Base-by-base conservation (phyloP, 2,329 filamentous ascomycete genomes). In the Trichoderma lentiforme region DNA sequence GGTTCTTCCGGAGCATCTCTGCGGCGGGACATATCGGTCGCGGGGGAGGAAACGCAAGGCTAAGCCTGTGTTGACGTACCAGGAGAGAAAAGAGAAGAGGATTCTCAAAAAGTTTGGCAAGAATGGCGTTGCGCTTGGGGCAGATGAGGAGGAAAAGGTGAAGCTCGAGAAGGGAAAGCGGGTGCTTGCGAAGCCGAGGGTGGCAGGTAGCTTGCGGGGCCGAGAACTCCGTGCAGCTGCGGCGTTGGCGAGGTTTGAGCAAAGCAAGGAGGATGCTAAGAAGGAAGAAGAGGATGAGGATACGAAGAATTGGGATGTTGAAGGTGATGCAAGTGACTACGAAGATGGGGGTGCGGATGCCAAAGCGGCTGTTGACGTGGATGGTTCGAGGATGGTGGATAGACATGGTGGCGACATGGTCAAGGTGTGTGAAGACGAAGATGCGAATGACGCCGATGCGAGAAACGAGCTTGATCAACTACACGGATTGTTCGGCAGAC, bases 101-200 rank as follows among this genome's bases (percentile, higher is more conserved):
- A 94, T 94, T 60, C 81, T 89, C 75, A 93, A 88, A 81, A 95
- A 93, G 80, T 95, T 96, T 80, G 93, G 93, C 5, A 86, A 84
- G 32, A 90, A 91, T 57, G 93, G 93, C 0, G 83, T 89, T 32
- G 83, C 88, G 0, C 83, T 96, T 1, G 93, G 93, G 0, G 90
- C 89, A 4, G 92, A 95, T 73, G 90, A 91, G 34, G 85, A 85
- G 43, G 81, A 86, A 43, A 91, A 93, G 77, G 83, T 87, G 24
- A 88, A 89, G 77, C 81, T 95, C 15, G 92, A 95, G 79, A 87
- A 87, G 39, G 90, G 91, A 1, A 91, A 88, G 76, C 86, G 85
- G 71, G 84, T 87, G 1, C 85, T 87, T 30, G 88, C 86, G 11
- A 93, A 92, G 73, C 93, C 93, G 0, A 86, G 91, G 61, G 92